Conservation (phyloP, 2,329 filamentous ascomycete species). For the Phialemoniopsis sp. region DNA sequence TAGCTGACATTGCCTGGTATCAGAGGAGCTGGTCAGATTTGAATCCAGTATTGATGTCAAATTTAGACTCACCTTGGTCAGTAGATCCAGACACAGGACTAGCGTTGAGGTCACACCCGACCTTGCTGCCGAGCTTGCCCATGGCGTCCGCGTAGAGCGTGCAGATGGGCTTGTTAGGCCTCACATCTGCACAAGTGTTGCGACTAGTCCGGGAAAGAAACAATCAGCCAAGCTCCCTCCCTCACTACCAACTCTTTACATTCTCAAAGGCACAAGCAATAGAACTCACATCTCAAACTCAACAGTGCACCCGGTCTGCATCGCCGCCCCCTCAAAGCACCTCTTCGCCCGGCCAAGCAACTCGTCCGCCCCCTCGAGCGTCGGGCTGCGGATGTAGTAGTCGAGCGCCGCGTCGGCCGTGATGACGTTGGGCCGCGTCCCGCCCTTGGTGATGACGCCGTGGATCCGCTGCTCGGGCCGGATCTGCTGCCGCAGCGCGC, state of each 20-base stretch:
- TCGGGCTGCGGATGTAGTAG: background rate
- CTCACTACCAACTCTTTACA: too few species aligned
- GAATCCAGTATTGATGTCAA: too few species aligned
- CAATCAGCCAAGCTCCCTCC: too few species aligned
- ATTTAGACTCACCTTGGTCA: background rate
- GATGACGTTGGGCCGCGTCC: constrained; percentile 1
- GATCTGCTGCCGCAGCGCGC: constrained; percentile 16
- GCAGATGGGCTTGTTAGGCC: constrained; percentile 1
- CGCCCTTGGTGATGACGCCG: constrained; percentile 2
- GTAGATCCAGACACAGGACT: background rate
- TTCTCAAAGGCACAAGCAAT: too few species aligned
- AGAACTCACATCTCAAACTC: too few species aligned
- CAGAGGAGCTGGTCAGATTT: constrained; percentile 24
- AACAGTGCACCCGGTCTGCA: too few species aligned
- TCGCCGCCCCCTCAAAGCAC: too few species aligned
- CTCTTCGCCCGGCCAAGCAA: background rate
- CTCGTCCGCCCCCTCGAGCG: background rate
- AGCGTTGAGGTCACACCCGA: background rate
- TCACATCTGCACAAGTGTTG: background rate
- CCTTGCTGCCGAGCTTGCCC: background rate
- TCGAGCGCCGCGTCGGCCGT: background rate
- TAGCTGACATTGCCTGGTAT: constrained; percentile 39
- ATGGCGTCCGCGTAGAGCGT: background rate
- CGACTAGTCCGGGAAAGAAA: too few species aligned
- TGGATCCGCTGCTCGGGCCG: background rate